Evolutionary conservation across 106 monocot genomes (phyloP).

Genomic region (Apostasia shenzhenica): DNA sequence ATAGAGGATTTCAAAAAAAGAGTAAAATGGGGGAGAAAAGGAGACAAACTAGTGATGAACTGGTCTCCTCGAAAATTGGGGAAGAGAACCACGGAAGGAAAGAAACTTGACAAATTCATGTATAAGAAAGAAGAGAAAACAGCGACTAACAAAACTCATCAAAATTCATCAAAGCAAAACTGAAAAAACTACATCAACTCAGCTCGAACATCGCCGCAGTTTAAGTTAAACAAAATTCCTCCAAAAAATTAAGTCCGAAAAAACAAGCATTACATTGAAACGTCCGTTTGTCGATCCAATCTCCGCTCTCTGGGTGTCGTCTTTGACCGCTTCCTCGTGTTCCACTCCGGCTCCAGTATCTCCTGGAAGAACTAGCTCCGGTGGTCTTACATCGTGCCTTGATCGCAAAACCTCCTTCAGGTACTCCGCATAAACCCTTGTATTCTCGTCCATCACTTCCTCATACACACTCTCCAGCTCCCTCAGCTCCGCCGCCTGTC

Average conservation of each 20-base stretch:
- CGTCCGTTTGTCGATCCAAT: constrained; percentile 12
- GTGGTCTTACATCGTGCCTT: constrained; percentile 12
- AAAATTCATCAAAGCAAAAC: no score
- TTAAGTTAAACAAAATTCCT: no score
- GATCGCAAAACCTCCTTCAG: constrained; percentile 30
- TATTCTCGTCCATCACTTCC: constrained; percentile 38
- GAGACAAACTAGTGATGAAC: no score
- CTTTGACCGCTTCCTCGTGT: neutral
- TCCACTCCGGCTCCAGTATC: neutral
- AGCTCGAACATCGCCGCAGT: no score
- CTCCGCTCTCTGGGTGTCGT: neutral
- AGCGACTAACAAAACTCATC: no score
- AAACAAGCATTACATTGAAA: constrained; percentile 21
- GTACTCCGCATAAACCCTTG: constrained; percentile 24
- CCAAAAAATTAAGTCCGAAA: neutral
- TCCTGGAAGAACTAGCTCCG: constrained; percentile 18
- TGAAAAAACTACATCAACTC: no score
- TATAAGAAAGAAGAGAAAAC: no score
- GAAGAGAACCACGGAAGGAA: no score
- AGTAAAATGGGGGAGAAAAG: no score
- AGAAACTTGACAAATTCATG: no score
- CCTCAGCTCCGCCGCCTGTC: constrained; percentile 34
- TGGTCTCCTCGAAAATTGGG: no score
- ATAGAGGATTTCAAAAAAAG: no score
- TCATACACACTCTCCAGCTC: constrained; percentile 37